A percentile compares a stretch with the other conserved stretches of the same genome.
These are phyloP conservation scores for Trichoderma asperelloides DNA, from an alignment of 495 filamentous ascomycete species.

Conservation along the genomic window DNA sequence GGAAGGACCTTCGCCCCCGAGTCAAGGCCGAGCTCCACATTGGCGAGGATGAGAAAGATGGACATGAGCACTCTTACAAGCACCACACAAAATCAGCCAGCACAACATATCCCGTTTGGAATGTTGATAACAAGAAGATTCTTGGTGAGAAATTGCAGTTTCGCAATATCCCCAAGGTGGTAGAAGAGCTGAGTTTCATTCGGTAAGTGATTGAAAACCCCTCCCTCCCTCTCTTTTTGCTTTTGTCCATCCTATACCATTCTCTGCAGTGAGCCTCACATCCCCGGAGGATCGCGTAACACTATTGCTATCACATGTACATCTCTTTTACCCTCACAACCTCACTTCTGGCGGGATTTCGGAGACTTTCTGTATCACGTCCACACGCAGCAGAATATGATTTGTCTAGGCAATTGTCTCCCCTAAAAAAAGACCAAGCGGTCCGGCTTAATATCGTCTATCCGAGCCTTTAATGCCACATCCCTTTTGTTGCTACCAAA, in stretches of 20 bases:
- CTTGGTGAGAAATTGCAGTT: slow-evolving; percentile 27
- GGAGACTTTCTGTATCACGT: background rate
- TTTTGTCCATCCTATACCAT: background rate
- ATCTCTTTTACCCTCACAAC: too few species aligned
- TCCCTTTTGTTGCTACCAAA: background rate
- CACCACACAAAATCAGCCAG: slow-evolving; percentile 23
- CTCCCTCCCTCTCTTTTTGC: background rate
- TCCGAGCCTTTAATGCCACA: background rate
- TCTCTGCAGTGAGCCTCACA: too few species aligned
- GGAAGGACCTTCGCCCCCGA: slow-evolving; percentile 25
- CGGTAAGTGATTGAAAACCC: slow-evolving; percentile 26
- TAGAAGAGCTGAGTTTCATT: slow-evolving; percentile 39
- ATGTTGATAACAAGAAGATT: slow-evolving; percentile 2
- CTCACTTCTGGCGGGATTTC: too few species aligned
- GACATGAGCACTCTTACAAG: slow-evolving; percentile 22
- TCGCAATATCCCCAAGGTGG: slow-evolving; percentile 27
- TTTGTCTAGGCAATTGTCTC: too few species aligned
- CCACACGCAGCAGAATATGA: too few species aligned
- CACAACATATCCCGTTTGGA: slow-evolving; percentile 28
- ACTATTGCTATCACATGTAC: too few species aligned
- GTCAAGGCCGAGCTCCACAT: slow-evolving; percentile 78
- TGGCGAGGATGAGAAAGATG: slow-evolving; percentile 41
- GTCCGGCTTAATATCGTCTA: background rate
- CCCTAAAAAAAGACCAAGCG: background rate
- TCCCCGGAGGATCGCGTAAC: too few species aligned